These are phyloP conservation scores for Phaeomoniella chlamydospora DNA, from an alignment of 2,329 filamentous ascomycete genomes.

Conservation along the genomic window DNA sequence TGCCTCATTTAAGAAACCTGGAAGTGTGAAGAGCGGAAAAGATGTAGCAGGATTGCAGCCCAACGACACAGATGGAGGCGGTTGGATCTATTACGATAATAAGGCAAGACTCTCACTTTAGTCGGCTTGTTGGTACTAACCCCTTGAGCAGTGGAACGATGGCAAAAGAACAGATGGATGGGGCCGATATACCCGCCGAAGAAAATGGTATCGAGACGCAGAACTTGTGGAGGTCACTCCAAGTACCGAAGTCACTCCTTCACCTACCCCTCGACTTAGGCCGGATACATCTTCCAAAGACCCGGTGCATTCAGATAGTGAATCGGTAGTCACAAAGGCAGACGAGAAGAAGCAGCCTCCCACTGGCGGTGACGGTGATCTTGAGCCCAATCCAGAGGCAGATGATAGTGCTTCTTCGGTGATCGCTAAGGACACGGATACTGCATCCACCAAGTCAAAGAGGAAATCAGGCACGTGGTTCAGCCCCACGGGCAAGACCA, in stretches of 20 bases:
- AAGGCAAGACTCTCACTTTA: no score
- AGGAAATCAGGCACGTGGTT: neutral
- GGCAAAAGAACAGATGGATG: conserved; percentile 78
- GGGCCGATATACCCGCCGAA: conserved; percentile 80
- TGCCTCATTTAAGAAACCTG: conserved; percentile 7
- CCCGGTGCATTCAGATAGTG: conserved; percentile 13
- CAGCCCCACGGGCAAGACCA: conserved; percentile 17
- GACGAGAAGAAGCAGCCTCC: conserved; percentile 1
- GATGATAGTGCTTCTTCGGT: neutral
- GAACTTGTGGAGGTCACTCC: conserved; percentile 67
- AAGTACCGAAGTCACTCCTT: conserved; percentile 27
- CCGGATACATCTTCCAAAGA: conserved; percentile 7
- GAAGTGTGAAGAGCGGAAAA: conserved; percentile 21
- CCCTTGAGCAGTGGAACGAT: conserved; percentile 60
- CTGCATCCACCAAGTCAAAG: conserved; percentile 1
- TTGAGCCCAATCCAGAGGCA: neutral
- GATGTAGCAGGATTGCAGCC: conserved; percentile 28
- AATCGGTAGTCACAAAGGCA: conserved; percentile 10
- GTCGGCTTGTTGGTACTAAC: neutral
- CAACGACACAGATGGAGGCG: conserved; percentile 48
- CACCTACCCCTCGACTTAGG: conserved; percentile 21
- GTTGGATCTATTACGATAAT: conserved; percentile 97
- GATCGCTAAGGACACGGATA: conserved; percentile 1
- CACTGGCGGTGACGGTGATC: neutral
- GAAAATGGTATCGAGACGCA: conserved; percentile 94